Conservation (phyloP, 1,139 yeast species). For the Wickerhamomyces sp. region DNA sequence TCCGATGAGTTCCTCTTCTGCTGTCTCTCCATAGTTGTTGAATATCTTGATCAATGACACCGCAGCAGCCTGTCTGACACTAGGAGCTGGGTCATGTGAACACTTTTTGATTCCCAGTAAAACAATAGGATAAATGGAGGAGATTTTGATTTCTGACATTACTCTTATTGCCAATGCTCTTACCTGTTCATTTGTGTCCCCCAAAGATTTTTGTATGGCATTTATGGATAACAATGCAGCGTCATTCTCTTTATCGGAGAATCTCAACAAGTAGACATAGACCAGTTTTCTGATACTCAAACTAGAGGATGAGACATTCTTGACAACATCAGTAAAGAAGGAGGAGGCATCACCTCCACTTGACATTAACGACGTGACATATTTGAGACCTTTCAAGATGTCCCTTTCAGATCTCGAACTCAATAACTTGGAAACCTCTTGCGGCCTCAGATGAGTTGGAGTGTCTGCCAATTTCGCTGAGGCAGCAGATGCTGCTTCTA, state of each 20-base stretch:
- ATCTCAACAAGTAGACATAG: slow-evolving; percentile 67
- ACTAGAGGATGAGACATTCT: slow-evolving; percentile 74
- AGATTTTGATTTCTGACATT: slow-evolving; percentile 73
- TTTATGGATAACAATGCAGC: slow-evolving; percentile 84
- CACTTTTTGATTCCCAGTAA: slow-evolving; percentile 68
- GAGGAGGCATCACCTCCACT: slow-evolving; percentile 57
- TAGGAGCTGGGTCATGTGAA: slow-evolving; percentile 64
- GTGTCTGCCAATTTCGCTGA: slow-evolving; percentile 61
- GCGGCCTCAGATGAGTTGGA: slow-evolving; percentile 46
- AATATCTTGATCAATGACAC: slow-evolving; percentile 68
- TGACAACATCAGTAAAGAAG: slow-evolving; percentile 84
- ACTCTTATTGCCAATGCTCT: slow-evolving; percentile 76
- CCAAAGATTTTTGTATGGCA: slow-evolving; percentile 79
- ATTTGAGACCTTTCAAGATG: slow-evolving; percentile 67
- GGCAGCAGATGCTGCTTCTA: slow-evolving; percentile 80
- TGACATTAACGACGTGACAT: slow-evolving; percentile 62
- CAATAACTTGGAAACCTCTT: slow-evolving; percentile 61
- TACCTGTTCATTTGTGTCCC: slow-evolving; percentile 61
- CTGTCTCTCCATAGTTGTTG: slow-evolving; percentile 28
- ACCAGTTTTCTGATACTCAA: slow-evolving; percentile 72
- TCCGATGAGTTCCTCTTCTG: slow-evolving; percentile 40
- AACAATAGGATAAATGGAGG: slow-evolving; percentile 77
- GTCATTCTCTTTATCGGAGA: slow-evolving; percentile 84
- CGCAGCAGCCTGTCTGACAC: slow-evolving; percentile 78
- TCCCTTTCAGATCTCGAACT: slow-evolving; percentile 72